Evolutionary conservation across 257 asterid species (phyloP), one percentile per base, ranked within the genome.

Genomic region (Capsicum pubescens): DNA sequence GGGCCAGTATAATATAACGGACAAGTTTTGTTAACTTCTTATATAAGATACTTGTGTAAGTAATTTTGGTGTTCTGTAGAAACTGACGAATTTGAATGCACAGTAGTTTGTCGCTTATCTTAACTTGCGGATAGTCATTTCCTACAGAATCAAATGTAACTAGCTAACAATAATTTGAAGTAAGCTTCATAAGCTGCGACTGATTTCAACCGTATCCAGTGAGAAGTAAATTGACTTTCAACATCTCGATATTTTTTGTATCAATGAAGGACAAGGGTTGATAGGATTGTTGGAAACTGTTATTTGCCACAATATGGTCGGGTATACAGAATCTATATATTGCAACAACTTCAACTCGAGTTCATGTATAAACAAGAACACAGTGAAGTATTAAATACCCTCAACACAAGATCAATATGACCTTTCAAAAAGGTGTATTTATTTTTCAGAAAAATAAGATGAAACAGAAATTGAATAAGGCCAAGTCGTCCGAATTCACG

Each of bases 161-260:
- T 26, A 64, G 17, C 9, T 9, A 64, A 26, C 44, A 32, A 12
- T 26, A 64, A 3, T 12, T 64, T 64, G 71, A 1, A 64, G 26
- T 63, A 64, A 64, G 70, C 17, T 64, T 64, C 16, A 63, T 10
- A 63, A 26, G 15, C 12, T 21, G 17, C 44, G 46, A 4, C 44
- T 64, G 71, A 64, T 63, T 64, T 64, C 69, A 61, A 64, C 44
- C 12, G 48, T 66, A 32, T 66, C 71, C 36, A 14, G 72, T 32
- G 5, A 3, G 44, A 39, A 32, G 48, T 12, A 32, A 4, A 66
- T 66, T 32, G 46, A 66, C 46, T 64, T 66, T 32, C 32, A 32
- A 66, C 72, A 32, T 32, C 48, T 66, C 48, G 10, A 66, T 32
- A 32, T 11, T 66, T 35, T 35, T 13, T 66, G 17, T 12, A 66